A percentile compares a stretch with the other conserved stretches of the same genome.
Evolutionary conservation across 345 rosid genomes (phyloP).

Genomic region (Hibiscus tridactylites): DNA sequence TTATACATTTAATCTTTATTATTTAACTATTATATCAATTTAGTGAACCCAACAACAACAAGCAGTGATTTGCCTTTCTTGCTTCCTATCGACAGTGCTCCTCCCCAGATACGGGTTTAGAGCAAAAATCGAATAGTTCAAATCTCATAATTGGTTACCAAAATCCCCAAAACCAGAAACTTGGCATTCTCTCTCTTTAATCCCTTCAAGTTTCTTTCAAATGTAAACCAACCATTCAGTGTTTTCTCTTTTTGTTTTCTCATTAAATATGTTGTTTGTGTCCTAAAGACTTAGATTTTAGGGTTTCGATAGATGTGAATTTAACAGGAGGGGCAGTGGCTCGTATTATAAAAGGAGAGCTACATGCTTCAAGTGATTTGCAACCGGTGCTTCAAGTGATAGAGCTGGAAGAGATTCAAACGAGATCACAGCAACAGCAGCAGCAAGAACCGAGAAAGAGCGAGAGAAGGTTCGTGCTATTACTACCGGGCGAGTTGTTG

Average conservation of each 20-base stretch:
- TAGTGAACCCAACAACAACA: too few relatives aligned
- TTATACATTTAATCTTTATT: too few relatives aligned
- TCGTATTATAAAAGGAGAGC: constrained; percentile 41
- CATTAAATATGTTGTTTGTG: neutral
- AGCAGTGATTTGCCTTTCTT: too few relatives aligned
- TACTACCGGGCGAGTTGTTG: constrained; percentile 54
- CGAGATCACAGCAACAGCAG: constrained; percentile 13
- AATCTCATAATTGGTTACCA: too few relatives aligned
- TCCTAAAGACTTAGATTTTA: neutral
- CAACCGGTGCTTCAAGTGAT: constrained; percentile 36
- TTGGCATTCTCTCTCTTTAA: too few relatives aligned
- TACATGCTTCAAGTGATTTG: constrained; percentile 24
- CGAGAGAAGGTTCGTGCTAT: constrained; percentile 37
- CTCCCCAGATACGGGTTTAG: too few relatives aligned
- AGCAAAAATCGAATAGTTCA: too few relatives aligned
- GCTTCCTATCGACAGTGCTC: too few relatives aligned
- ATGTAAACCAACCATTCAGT: neutral
- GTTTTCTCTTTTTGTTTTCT: neutral
- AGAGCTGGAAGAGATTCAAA: neutral
- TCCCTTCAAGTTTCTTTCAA: neutral
- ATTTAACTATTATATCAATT: too few relatives aligned
- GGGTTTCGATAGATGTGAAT: constrained; percentile 26
- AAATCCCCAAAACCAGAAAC: too few relatives aligned
- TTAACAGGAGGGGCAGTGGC: constrained; percentile 58
- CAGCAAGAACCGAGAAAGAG: constrained; percentile 7